Conservation (phyloP, 2,329 filamentous ascomycete genomes). For the Colletotrichum plurivorum region DNA sequence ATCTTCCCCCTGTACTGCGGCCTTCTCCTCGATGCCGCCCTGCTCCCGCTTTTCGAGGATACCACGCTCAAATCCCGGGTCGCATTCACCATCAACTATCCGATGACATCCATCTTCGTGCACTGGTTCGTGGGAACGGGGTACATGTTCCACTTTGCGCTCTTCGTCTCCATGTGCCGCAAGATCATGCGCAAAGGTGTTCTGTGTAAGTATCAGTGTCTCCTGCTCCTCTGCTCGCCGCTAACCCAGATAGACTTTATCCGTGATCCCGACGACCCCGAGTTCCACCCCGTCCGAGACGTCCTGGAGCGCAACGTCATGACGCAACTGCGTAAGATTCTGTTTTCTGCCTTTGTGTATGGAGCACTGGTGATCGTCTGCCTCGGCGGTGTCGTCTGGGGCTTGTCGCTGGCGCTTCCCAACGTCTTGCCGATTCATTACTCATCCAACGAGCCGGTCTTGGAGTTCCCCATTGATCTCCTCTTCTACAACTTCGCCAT, state of each 20-base stretch:
- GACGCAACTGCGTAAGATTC: conserved; percentile 94
- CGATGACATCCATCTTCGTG: conserved; percentile 92
- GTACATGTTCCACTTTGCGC: conserved; percentile 99
- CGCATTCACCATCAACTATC: conserved; percentile 82
- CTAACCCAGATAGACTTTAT: conserved; percentile 80
- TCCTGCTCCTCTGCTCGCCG: not conserved
- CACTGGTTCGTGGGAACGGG: conserved; percentile 99
- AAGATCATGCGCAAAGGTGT: conserved; percentile 97
- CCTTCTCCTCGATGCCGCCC: conserved; percentile 86
- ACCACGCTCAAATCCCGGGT: conserved; percentile 84
- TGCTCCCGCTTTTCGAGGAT: conserved; percentile 89
- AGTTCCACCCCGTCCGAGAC: conserved; percentile 97
- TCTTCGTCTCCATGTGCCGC: conserved; percentile 98
- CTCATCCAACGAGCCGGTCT: conserved; percentile 90
- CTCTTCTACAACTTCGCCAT: conserved; percentile 98
- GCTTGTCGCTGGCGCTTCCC: conserved; percentile 77
- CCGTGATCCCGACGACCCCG: conserved; percentile 96
- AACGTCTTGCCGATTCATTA: conserved; percentile 91
- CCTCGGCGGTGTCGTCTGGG: conserved; percentile 95
- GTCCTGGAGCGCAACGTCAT: conserved; percentile 93
- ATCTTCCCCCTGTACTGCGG: conserved; percentile 97
- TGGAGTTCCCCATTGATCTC: conserved; percentile 95
- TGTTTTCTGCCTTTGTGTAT: conserved; percentile 96
- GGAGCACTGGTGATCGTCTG: conserved; percentile 93
- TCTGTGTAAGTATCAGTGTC: conserved; percentile 74